phyloP scores from a whole-genome alignment of 2,329 filamentous ascomycete genomes.

The Venturiaceae sp. region DNA sequence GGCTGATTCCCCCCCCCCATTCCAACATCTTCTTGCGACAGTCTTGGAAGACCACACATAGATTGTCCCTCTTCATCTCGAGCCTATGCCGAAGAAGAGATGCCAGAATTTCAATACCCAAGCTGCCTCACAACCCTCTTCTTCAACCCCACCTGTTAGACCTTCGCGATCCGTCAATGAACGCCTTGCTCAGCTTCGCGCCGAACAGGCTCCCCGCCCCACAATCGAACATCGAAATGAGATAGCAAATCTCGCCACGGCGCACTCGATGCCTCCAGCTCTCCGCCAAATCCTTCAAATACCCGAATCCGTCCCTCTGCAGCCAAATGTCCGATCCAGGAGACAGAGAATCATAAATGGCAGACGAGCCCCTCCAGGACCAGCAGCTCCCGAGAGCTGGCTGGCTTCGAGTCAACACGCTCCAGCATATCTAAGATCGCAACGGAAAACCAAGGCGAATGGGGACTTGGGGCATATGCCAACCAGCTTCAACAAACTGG shows the following conservation, averaged over 20 bases:
- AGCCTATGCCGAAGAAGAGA: conserved; percentile 5
- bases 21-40: background rate
- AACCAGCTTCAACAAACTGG: background rate
- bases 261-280: conserved; percentile 33
- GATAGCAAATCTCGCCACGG: conserved; percentile 29
- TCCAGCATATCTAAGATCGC: conserved; percentile 10
- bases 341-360: conserved; percentile 17
- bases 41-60: background rate
- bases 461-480: background rate
- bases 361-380: conserved; percentile 28
- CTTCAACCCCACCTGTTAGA: background rate
- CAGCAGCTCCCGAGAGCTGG: conserved; percentile 38
- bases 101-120: background rate
- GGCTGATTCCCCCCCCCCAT: background rate
- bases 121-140: background rate
- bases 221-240: conserved; percentile 32
- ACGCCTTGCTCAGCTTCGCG: conserved; percentile 35
- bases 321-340: conserved; percentile 30
- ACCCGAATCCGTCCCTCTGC: conserved; percentile 34
- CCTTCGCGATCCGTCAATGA: conserved; percentile 31
- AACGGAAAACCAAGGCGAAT: background rate
- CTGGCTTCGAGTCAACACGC: conserved; percentile 22
- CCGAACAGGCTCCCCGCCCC: conserved; percentile 28
- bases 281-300: conserved; percentile 34
- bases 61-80: background rate